Evolutionary conservation across 2,329 filamentous ascomycete species (phyloP).

Genomic region (Nothophaeocryptopus gaeumannii): DNA sequence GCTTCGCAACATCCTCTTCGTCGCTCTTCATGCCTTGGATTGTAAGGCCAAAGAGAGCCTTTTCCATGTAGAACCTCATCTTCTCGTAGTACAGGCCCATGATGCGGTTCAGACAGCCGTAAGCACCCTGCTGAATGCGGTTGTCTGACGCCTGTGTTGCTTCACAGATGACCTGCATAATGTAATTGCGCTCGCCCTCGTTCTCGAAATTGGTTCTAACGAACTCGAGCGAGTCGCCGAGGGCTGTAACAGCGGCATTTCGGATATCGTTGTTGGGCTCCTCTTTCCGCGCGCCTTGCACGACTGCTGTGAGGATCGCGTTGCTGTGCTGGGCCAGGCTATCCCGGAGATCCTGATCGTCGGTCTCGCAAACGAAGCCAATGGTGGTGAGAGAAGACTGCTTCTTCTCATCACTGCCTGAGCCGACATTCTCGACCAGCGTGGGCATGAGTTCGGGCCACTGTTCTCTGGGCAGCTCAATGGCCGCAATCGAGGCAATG

Average conservation of each 20-base stretch:
- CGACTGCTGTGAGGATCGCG: constrained; percentile 94
- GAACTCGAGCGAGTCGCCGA: constrained; percentile 95
- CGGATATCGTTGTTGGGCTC: constrained; percentile 89
- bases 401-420: constrained; percentile 83
- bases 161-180: constrained; percentile 99
- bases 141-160: constrained; percentile 90
- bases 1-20: constrained; percentile 95
- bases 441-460: constrained; percentile 89
- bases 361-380: constrained; percentile 96
- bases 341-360: constrained; percentile 80
- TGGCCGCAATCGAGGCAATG: constrained; percentile 88
- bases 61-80: constrained; percentile 99
- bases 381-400: constrained; percentile 94
- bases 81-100: constrained; percentile 99
- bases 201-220: constrained; percentile 98
- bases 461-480: constrained; percentile 89
- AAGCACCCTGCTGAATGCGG: constrained; percentile 91
- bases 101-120: constrained; percentile 96
- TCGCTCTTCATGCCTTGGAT: constrained; percentile 98
- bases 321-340: constrained; percentile 86
- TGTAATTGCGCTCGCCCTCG: constrained; percentile 98
- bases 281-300: constrained; percentile 95
- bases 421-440: constrained; percentile 88
- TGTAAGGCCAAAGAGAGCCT: constrained; percentile 93
- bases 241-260: constrained; percentile 84